phyloP scores from a whole-genome alignment of 441 rosid species.

The Macaranga tanarius region DNA sequence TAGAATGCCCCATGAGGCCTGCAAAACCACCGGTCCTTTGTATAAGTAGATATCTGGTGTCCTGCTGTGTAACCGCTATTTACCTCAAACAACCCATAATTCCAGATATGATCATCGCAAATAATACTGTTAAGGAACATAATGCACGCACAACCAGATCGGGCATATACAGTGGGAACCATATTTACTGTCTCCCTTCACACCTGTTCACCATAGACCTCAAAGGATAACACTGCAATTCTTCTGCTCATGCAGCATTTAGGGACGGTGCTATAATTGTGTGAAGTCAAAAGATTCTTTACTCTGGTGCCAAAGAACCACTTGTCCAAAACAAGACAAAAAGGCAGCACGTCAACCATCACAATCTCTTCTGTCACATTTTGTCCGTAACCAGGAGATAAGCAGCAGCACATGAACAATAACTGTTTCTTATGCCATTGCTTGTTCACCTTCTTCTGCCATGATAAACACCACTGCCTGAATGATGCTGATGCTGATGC shows the following conservation, averaged over 20 bases:
- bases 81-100: not conserved
- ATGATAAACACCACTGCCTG: conserved; percentile 74
- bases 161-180: not conserved
- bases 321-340: not conserved
- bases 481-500: conserved; percentile 56
- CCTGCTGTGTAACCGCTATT: not conserved
- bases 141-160: not conserved
- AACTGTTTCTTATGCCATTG: not conserved
- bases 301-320: not conserved
- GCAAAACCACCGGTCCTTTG: not conserved
- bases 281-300: not conserved
- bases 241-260: not conserved
- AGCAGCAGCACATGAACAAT: conserved; percentile 6
- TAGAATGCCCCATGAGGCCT: not conserved
- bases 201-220: not conserved
- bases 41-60: not conserved
- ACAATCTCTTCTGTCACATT: not conserved
- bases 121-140: not conserved
- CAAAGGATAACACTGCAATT: not conserved
- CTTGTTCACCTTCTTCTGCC: conserved; percentile 58
- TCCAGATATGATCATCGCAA: not conserved
- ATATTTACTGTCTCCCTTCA: not conserved
- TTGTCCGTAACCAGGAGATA: too few species aligned
- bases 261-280: not conserved
- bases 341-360: not conserved